Evolutionary conservation across 2,329 filamentous ascomycete genomes (phyloP), one percentile per base, ranked within the genome.

Genomic region (Cytospora schulzeri): DNA sequence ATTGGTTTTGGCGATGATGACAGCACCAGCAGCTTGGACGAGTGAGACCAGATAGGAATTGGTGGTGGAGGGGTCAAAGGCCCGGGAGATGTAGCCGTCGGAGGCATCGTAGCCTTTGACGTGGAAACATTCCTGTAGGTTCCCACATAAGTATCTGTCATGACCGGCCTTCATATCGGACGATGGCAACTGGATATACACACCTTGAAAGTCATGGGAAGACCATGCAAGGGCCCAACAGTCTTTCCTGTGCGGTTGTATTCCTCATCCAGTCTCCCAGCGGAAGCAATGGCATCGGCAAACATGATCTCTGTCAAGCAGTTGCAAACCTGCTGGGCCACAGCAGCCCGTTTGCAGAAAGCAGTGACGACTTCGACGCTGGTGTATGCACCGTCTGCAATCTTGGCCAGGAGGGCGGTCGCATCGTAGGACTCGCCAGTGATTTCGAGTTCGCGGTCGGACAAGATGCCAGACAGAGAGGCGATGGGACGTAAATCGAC

Each of bases 251-350:
- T 41, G 6, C 35, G 19, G n/a, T 17, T 35, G 31, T 33, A 63
- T 31, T 24, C 6, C 29, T 57, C 54, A 41, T 63, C 61, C 22
- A 63, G 45, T 22, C 53, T 45, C 12, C 41, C 24, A 3, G 61
- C 78, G n/a, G 73, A 68, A 6, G 74, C 70, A 2, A 78, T 62
- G 0, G 77, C 79, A 5, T 73, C 67, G 0, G 68, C 60, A 56
- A 79, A 79, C 50, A 75, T 73, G 4, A 74, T 74, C 65, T 79
- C 77, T 0, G 76, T 78, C 24, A 78, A 65, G 62, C 75, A 78
- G 7, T 73, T 73, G 9, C 69, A 72, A 38, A 72, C 52, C 56
- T 74, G 70, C 0, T 74, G 73, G 3, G 71, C 72, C 19, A 75
- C 67, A 24, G 72, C 73, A 2, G 73, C 72, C 1, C 72, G 69